Base-by-base conservation (phyloP, 768 basidiomycete species). In the Tephrocybe sp. region DNA sequence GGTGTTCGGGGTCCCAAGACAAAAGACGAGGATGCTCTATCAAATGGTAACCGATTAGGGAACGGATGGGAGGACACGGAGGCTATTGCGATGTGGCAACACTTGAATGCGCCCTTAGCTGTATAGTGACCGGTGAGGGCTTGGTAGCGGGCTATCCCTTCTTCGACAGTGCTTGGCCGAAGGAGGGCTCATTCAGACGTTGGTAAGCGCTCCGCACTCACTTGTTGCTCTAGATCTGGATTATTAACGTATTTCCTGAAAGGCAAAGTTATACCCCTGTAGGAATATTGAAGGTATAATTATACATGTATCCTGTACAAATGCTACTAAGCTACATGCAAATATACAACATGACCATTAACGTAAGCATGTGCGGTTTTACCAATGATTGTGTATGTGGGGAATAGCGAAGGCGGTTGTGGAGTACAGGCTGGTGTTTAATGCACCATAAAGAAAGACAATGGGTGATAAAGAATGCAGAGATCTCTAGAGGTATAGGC, bases 1-100 rank as follows among this genome's bases (percentile, higher is more conserved):
- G n/a, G n/a, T n/a, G n/a, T n/a, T n/a, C 77, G 88, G 30, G 88
- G 90, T 63, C 82, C 84, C 40, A 88, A 86, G 75, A 90, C 88
- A n/a, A n/a, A n/a, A n/a, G n/a, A n/a, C n/a, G n/a, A 1, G 90
- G 88, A 0, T 68, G 86, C 41, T 76, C 83, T 8, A 86, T 90
- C 53, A n/a, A 72, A 84, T 59, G 76, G 76, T 8, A 62, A 67
- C 25, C 28, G 37, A 5, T 50, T 50, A 7, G 79, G 78, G 21
- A 72, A 68, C 14, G 48, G n/a, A n/a, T n/a, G 39, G 39, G 66
- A 62, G 21, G 78, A 76, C 3, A 77, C 73, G 10, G 77, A 80
- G 4, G 75, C 73, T 18, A 75, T 83, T 45, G 72, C 78, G 33
- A 75, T 90, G 74, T 79, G 7, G 25, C 41, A 48, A 54, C 54